Evolutionary conservation across 192 early-diverging fungal genomes (phyloP).

Genomic region (Coemansia sp.): DNA sequence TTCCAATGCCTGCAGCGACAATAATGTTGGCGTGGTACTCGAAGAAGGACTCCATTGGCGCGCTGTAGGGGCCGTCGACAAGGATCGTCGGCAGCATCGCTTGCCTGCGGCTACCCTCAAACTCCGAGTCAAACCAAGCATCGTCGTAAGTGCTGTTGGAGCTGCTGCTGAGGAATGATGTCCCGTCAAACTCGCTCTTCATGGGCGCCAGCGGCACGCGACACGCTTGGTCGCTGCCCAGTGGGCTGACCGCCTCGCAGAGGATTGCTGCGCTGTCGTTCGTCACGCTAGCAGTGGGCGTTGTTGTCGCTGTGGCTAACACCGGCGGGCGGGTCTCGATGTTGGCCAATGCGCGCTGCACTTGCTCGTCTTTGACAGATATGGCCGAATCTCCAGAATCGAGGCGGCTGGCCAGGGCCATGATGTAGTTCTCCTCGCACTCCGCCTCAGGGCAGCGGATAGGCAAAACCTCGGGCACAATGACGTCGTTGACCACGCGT

Average conservation of each 20-base stretch:
- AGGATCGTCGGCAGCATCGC: constrained; percentile 61
- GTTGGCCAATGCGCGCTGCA: background rate
- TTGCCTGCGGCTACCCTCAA: constrained; percentile 20
- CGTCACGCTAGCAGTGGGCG: background rate
- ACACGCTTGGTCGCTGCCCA: constrained; percentile 29
- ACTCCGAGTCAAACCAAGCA: constrained; percentile 38
- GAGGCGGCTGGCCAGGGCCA: constrained; percentile 42
- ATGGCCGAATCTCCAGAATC: constrained; percentile 44
- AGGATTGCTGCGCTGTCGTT: constrained; percentile 6
- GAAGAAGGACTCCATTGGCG: constrained; percentile 77
- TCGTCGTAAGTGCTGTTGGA: constrained; percentile 42
- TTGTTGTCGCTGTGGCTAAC: background rate
- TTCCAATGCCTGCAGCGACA: constrained; percentile 82
- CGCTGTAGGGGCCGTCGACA: constrained; percentile 78
- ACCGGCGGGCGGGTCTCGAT: background rate
- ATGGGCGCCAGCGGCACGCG: constrained; percentile 30
- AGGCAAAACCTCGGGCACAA: constrained; percentile 42
- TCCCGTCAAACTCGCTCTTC: constrained; percentile 38
- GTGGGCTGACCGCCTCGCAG: constrained; percentile 24
- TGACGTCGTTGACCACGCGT: constrained; percentile 40
- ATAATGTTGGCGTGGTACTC: constrained; percentile 71
- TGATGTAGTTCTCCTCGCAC: constrained; percentile 37
- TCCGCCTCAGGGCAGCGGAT: constrained; percentile 30
- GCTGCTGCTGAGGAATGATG: constrained; percentile 36
- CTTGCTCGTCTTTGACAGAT: constrained; percentile 7